These are phyloP conservation scores for Immersiella caudata DNA, from an alignment of 495 filamentous ascomycete species.

Conservation along the genomic window DNA sequence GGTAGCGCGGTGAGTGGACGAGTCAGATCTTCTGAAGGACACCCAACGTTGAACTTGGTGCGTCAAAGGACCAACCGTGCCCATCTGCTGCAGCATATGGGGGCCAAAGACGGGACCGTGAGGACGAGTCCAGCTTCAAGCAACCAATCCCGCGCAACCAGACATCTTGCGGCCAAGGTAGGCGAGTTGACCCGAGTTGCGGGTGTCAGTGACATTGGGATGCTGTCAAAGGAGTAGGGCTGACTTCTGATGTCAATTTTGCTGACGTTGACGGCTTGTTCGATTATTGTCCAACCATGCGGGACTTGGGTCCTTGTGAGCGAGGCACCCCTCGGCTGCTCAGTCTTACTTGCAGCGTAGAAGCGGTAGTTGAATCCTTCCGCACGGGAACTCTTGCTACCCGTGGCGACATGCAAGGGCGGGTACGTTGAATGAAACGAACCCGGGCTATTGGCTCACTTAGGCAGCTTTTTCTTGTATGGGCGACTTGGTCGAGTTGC, in stretches of 20 bases:
- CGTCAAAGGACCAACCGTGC: neutral
- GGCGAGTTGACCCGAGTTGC: neutral
- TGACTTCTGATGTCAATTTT: neutral
- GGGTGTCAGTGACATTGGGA: neutral
- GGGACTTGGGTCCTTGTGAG: too few relatives aligned
- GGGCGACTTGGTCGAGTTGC: neutral
- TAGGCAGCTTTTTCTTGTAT: neutral
- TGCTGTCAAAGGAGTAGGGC: neutral
- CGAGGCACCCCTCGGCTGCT: neutral
- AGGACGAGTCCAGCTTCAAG: neutral
- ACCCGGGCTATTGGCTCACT: neutral
- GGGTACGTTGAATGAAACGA: neutral
- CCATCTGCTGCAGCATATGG: neutral
- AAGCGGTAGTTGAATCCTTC: neutral
- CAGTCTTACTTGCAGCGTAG: neutral
- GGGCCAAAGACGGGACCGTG: neutral
- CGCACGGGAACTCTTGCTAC: neutral
- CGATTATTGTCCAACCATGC: neutral
- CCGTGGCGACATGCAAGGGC: conserved; percentile 6
- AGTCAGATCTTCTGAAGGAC: neutral
- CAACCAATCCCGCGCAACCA: neutral
- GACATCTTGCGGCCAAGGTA: neutral
- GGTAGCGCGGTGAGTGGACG: neutral
- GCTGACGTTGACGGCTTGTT: neutral
- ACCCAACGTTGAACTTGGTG: neutral